Base-by-base conservation (phyloP, 2,329 filamentous ascomycete genomes). In the Claviceps maximensis region DNA sequence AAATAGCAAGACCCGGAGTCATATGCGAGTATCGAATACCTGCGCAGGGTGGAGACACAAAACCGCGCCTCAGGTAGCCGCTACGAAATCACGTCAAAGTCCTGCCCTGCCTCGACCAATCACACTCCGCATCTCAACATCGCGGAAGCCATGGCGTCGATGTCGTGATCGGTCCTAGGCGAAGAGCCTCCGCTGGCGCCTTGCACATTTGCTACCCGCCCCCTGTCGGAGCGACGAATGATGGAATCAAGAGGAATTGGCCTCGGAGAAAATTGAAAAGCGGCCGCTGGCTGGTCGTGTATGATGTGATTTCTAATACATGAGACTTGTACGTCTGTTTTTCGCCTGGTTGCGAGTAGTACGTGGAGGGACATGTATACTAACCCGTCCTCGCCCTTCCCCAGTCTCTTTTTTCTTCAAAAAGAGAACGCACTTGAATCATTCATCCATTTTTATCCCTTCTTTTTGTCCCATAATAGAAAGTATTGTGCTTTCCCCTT, bases 81-180 rank as follows among this genome's bases (percentile, higher is more conserved):
- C 19, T 55, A 57, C 56, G 21, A 29, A 44, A 27, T 29, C 31
- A 46, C 47, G 52, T 54, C 51, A 48, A 48, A 59, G 47, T 58
- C 57, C 58, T 56, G 58, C 56, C 55, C 56, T 54, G 51, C 52
- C 38, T 50, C 52, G 54, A 49, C 69, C 69, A 73, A 71, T 72
- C 65, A 70, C 54, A 56, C 58, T 54, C 55, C 50, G 54, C 36
- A 25, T 5, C 47, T 33, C 57, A 61, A 59, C 64, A 69, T 72
- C 69, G 70, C 70, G 71, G 73, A 71, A 71, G 72, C 65, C 57
- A 68, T 75, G 74, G 72, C 71, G 71, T 69, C 67, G 72, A 75
- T 75, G 73, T 74, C 72, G 73, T 74, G 72, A 74, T 75, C 68
- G 64, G 60, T 68, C 64, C 63, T 62, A 63, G 61, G 64, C 62